Percentiles rank a stretch among this genome's conserved stretches.
phyloP scores from a whole-genome alignment of 2,329 filamentous ascomycete genomes.

The Venturia pyrina region DNA sequence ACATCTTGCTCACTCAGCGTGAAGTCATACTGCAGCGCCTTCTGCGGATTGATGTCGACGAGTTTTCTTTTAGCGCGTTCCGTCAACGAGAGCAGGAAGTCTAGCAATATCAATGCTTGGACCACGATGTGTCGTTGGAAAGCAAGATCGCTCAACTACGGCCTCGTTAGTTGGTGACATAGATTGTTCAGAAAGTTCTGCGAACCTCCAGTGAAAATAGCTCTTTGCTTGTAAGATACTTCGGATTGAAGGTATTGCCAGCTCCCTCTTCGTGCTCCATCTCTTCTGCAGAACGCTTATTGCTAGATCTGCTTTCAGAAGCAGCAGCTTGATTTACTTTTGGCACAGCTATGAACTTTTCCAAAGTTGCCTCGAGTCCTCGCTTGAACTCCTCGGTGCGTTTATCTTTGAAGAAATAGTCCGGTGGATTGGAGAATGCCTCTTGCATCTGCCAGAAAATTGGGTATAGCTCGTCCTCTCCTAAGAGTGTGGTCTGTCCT shows the following conservation, averaged over 20 bases:
- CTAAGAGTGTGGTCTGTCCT: constrained; percentile 27
- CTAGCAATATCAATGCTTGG: constrained; percentile 86
- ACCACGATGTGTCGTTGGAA: constrained; percentile 92
- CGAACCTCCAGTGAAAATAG: constrained; percentile 86
- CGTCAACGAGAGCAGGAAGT: constrained; percentile 89
- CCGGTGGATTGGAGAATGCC: constrained; percentile 80
- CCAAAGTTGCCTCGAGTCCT: constrained; percentile 52
- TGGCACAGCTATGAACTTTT: constrained; percentile 64
- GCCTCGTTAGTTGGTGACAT: constrained; percentile 6
- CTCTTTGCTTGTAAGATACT: constrained; percentile 95
- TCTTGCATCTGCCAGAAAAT: constrained; percentile 91
- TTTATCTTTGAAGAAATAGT: constrained; percentile 43
- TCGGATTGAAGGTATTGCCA: constrained; percentile 80
- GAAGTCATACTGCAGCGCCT: constrained; percentile 76
- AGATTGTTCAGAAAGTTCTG: constrained; percentile 6
- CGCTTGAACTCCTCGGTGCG: constrained; percentile 45
- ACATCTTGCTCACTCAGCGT: constrained; percentile 74
- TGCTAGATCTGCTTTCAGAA: constrained; percentile 55
- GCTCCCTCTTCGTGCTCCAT: constrained; percentile 51
- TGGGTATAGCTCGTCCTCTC: constrained; percentile 70
- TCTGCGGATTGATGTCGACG: constrained; percentile 61
- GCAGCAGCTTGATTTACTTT: constrained; percentile 60
- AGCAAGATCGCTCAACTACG: constrained; percentile 78
- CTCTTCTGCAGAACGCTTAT: constrained; percentile 60
- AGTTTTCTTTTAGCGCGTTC: constrained; percentile 72